These are phyloP conservation scores for Fusarium pilosicola DNA, from an alignment of 2,329 filamentous ascomycete genomes.

Conservation along the genomic window DNA sequence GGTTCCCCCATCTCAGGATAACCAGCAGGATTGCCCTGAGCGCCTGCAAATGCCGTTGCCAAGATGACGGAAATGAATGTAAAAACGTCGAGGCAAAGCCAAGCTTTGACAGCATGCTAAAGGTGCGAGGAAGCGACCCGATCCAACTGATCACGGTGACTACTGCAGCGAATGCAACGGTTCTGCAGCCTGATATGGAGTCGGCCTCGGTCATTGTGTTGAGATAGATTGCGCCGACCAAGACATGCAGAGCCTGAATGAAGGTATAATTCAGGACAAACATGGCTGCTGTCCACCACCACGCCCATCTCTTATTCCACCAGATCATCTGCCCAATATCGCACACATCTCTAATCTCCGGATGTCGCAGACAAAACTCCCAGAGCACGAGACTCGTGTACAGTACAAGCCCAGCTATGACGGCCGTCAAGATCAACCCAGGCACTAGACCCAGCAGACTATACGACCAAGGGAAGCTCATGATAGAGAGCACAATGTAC, in stretches of 20 bases:
- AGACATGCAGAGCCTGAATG: conserved; percentile 82
- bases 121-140: conserved; percentile 85
- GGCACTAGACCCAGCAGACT: conserved; percentile 86
- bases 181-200: conserved; percentile 71
- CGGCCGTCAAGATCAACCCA: conserved; percentile 80
- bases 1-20: conserved; percentile 71
- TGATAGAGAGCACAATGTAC: conserved; percentile 90
- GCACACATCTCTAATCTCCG: conserved; percentile 89
- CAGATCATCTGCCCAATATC: conserved; percentile 94
- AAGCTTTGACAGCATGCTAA: conserved; percentile 79
- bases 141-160: conserved; percentile 79
- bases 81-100: conserved; percentile 84
- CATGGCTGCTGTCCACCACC: conserved; percentile 79
- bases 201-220: conserved; percentile 83
- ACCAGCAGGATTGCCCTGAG: conserved; percentile 76
- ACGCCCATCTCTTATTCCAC: conserved; percentile 79
- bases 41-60: conserved; percentile 82
- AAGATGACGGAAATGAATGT: conserved; percentile 89
- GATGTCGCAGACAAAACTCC: conserved; percentile 90
- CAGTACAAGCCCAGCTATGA: conserved; percentile 79
- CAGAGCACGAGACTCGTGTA: conserved; percentile 74
- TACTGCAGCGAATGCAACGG: conserved; percentile 80
- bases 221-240: conserved; percentile 85
- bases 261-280: conserved; percentile 94
- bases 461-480: conserved; percentile 96